Evolutionary conservation across 2,329 filamentous ascomycete species (phyloP).

Genomic region (Cercospora janseana): DNA sequence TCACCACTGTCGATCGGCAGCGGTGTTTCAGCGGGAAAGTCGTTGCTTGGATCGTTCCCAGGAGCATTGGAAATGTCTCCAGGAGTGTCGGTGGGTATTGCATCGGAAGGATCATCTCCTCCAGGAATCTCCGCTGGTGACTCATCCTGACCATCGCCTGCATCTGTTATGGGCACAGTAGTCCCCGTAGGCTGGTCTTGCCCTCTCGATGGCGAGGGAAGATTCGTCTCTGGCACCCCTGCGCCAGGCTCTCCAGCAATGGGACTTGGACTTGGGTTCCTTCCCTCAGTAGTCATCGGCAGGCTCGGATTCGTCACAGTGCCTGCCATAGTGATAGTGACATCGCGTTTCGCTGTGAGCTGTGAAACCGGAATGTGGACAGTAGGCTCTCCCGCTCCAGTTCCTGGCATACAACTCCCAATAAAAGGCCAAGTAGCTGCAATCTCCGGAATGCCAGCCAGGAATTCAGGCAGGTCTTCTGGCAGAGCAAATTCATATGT

Average conservation of each 20-base stretch:
- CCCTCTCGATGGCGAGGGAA: no score
- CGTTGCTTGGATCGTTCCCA: no score
- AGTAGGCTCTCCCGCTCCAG: constrained; percentile 6
- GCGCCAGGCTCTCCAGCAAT: not conserved
- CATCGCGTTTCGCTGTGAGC: constrained; percentile 4
- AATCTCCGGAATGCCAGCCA: constrained; percentile 7
- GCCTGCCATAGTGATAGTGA: constrained; percentile 5
- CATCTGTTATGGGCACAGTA: not conserved
- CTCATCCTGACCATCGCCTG: not conserved
- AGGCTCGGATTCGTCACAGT: not conserved
- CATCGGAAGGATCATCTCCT: no score
- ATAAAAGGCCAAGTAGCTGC: not conserved
- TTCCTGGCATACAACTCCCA: not conserved
- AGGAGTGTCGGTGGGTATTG: no score
- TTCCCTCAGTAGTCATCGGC: not conserved
- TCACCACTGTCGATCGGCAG: no score
- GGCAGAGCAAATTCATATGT: constrained; percentile 6
- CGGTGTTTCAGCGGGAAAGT: no score
- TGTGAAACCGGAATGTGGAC: constrained; percentile 7
- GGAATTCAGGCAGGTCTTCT: constrained; percentile 6
- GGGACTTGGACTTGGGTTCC: constrained; percentile 2
- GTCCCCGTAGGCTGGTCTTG: not conserved
- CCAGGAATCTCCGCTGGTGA: not conserved
- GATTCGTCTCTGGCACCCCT: not conserved
- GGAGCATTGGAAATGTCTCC: no score